These are phyloP conservation scores for Lyophyllum atratum DNA, from an alignment of 768 basidiomycete species.

Conservation along the genomic window DNA sequence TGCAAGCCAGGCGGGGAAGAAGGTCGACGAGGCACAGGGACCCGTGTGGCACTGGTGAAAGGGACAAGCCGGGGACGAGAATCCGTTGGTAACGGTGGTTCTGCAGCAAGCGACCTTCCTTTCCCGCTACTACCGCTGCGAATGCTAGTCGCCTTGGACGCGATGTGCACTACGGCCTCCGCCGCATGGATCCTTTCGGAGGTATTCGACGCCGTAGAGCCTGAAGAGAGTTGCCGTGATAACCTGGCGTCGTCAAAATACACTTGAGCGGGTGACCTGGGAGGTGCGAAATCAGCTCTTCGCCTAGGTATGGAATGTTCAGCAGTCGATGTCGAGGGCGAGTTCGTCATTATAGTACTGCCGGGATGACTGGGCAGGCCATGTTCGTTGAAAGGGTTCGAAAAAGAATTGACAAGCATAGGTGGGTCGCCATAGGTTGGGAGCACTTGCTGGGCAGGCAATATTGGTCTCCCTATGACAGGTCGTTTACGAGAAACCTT, in stretches of 20 bases:
- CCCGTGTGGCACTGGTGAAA: constrained; percentile 68
- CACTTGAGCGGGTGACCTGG: constrained; percentile 46
- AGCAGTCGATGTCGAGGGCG: constrained; percentile 67
- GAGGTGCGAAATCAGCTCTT: constrained; percentile 70
- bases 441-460: constrained; percentile 29
- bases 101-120: constrained; percentile 31
- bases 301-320: constrained; percentile 67
- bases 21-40: constrained; percentile 58
- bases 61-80: constrained; percentile 66
- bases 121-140: constrained; percentile 45
- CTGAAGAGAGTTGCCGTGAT: constrained; percentile 36
- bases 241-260: constrained; percentile 39
- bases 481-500: constrained; percentile 41
- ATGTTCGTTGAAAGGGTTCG: constrained; percentile 44
- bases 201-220: constrained; percentile 33
- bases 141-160: constrained; percentile 55
- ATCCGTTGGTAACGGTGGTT: constrained; percentile 26
- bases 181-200: constrained; percentile 38
- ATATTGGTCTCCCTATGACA: constrained; percentile 61
- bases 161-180: constrained; percentile 49
- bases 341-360: constrained; percentile 53
- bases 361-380: constrained; percentile 40
- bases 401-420: constrained; percentile 31
- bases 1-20: constrained; percentile 29
- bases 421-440: constrained; percentile 12